These are phyloP conservation scores for Nannochloris sp. DNA, from an alignment of 139 green algal species.

Conservation along the genomic window DNA sequence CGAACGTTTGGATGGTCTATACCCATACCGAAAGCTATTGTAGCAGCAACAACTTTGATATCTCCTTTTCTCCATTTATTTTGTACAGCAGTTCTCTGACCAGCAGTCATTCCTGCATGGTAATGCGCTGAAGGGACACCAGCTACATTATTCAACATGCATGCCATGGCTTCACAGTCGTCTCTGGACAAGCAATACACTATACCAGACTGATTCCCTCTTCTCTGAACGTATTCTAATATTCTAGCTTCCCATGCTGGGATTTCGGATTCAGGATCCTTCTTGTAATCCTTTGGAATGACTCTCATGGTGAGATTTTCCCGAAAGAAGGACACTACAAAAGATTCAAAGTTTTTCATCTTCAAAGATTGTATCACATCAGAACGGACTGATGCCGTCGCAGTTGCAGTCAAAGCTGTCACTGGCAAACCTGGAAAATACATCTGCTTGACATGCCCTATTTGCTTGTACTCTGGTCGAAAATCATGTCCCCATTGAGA, in stretches of 20 bases:
- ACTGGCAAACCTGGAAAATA: slow-evolving; percentile 43
- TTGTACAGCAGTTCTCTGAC: slow-evolving; percentile 66
- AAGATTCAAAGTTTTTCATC: slow-evolving; percentile 34
- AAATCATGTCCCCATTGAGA: slow-evolving; percentile 72
- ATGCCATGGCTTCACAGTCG: slow-evolving; percentile 34
- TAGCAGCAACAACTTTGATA: slow-evolving; percentile 10
- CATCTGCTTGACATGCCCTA: slow-evolving; percentile 38
- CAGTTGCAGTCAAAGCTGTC: slow-evolving; percentile 66
- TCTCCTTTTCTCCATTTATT: slow-evolving; percentile 43
- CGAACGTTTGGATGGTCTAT: slow-evolving; percentile 76
- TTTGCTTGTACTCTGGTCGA: slow-evolving; percentile 60
- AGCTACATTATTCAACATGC: slow-evolving; percentile 17
- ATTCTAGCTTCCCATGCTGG: slow-evolving; percentile 21
- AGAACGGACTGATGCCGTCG: slow-evolving; percentile 51
- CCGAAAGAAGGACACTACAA: slow-evolving; percentile 62
- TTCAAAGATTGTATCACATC: slow-evolving; percentile 61
- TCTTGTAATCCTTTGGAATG: slow-evolving; percentile 39
- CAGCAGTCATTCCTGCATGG: slow-evolving; percentile 77
- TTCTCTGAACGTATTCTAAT: slow-evolving; percentile 28
- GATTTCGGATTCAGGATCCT: slow-evolving; percentile 19
- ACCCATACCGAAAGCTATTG: slow-evolving; percentile 55
- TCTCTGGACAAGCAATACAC: slow-evolving; percentile 81
- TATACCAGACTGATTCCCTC: slow-evolving; percentile 55
- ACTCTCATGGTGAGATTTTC: slow-evolving; percentile 21
- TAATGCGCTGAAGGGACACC: slow-evolving; percentile 58